Evolutionary conservation across 257 asterid genomes (phyloP).

Genomic region (Dorcoceras hygrometricum): DNA sequence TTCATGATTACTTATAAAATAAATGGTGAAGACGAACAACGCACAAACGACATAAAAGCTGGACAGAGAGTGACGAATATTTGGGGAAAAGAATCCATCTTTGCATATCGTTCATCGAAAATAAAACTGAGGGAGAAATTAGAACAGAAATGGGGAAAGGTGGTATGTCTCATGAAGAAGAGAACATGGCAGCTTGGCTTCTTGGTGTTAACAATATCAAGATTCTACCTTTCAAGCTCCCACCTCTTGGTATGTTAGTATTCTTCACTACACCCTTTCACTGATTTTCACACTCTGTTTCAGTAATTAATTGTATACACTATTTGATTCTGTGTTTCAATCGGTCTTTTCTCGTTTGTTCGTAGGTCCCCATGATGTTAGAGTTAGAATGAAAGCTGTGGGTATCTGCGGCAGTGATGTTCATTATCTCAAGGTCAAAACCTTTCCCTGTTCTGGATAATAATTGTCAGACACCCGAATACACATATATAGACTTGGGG

Average conservation of each 20-base stretch:
- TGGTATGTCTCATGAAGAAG: constrained; percentile 53
- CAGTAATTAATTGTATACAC: background rate
- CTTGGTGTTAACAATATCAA: constrained; percentile 69
- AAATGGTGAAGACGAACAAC: background rate
- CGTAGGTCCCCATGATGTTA: constrained; percentile 79
- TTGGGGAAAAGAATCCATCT: background rate
- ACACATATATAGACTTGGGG: no score
- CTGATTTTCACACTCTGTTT: background rate
- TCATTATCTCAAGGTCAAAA: constrained; percentile 79
- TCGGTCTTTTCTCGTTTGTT: background rate
- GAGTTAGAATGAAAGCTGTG: constrained; percentile 89
- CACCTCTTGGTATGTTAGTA: constrained; percentile 55
- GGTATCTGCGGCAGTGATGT: constrained; percentile 99
- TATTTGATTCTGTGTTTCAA: background rate
- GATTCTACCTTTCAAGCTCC: constrained; percentile 82
- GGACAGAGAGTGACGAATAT: background rate
- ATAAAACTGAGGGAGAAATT: background rate
- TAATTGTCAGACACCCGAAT: background rate
- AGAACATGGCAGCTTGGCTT: constrained; percentile 98
- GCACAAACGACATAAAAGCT: background rate
- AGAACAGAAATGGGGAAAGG: constrained; percentile 72
- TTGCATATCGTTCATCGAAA: background rate
- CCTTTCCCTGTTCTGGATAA: constrained; percentile 3
- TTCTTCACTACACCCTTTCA: background rate
- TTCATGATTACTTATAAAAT: no score